Conservation (phyloP, 2,329 filamentous ascomycete species). For the Hirsutella rhossiliensis region DNA sequence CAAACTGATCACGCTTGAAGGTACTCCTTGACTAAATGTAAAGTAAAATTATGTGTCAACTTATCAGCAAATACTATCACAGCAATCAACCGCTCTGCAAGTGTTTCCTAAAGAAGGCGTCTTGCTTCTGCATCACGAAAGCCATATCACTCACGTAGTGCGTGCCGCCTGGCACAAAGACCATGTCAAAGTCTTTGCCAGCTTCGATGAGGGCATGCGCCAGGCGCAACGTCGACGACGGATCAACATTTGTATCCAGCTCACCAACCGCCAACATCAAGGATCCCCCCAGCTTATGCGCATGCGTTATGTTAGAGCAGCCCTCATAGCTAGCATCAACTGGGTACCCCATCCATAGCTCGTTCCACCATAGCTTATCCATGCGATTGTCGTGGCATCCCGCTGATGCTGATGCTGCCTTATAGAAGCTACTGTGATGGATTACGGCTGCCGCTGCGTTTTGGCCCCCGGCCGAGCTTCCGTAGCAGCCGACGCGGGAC, state of each 20-base stretch:
- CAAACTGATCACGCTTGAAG: too few relatives aligned
- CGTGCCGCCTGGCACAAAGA: conserved; percentile 12
- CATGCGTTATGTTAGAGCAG: conserved; percentile 16
- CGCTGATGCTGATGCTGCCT: conserved; percentile 13
- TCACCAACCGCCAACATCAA: conserved; percentile 17
- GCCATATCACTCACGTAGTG: background rate
- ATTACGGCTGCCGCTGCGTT: conserved; percentile 14
- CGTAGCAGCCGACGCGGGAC: conserved; percentile 15
- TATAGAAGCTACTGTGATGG: conserved; percentile 16
- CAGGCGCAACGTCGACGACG: conserved; percentile 16
- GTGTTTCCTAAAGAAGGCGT: background rate
- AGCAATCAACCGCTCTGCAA: background rate
- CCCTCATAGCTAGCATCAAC: conserved; percentile 15
- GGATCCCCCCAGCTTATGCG: conserved; percentile 12
- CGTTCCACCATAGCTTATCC: conserved; percentile 19
- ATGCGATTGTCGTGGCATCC: conserved; percentile 20
- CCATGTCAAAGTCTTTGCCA: conserved; percentile 16
- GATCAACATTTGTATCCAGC: conserved; percentile 17
- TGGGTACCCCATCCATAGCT: conserved; percentile 20
- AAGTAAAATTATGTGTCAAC: too few relatives aligned
- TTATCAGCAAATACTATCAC: too few relatives aligned
- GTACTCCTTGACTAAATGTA: too few relatives aligned
- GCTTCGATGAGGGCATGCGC: conserved; percentile 13
- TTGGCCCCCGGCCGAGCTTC: conserved; percentile 17
- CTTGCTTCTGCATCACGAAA: background rate